These are phyloP conservation scores for Spathaspora sp. DNA, from an alignment of 1,139 yeast species.

Conservation along the genomic window DNA sequence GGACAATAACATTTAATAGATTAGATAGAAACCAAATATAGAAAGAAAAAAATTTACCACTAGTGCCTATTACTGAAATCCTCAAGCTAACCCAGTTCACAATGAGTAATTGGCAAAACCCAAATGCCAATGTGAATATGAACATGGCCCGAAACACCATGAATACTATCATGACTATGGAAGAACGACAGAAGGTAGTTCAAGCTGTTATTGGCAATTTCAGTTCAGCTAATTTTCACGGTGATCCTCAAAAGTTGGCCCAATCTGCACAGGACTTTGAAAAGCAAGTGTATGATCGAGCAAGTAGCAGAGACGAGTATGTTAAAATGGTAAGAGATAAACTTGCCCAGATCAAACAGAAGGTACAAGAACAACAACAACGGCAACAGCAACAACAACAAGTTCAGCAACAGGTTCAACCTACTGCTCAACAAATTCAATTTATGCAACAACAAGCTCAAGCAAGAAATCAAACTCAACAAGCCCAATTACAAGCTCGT, in stretches of 20 bases:
- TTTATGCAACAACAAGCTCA: constrained; percentile 2
- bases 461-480: constrained; percentile 42
- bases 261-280: constrained; percentile 48
- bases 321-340: constrained; percentile 39
- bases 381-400: constrained; percentile 9
- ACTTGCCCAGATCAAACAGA: constrained; percentile 34
- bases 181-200: constrained; percentile 45
- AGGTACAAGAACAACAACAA: constrained; percentile 9
- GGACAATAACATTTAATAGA: background rate
- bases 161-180: constrained; percentile 4
- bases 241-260: constrained; percentile 39
- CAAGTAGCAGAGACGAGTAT: constrained; percentile 42
- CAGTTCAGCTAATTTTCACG: constrained; percentile 35
- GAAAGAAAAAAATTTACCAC: background rate
- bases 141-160: background rate
- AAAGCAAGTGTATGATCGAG: constrained; percentile 40
- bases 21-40: background rate
- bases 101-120: constrained; percentile 1
- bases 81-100: background rate
- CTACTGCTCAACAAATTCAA: constrained; percentile 36
- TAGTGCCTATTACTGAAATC: background rate
- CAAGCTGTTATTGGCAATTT: constrained; percentile 37
- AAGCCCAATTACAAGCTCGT: constrained; percentile 29
- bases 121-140: background rate
- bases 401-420: constrained; percentile 5